Percentiles rank a stretch among this genome's conserved stretches.
Evolutionary conservation across 441 rosid species (phyloP).

Genomic region (Corymbia calophylla): DNA sequence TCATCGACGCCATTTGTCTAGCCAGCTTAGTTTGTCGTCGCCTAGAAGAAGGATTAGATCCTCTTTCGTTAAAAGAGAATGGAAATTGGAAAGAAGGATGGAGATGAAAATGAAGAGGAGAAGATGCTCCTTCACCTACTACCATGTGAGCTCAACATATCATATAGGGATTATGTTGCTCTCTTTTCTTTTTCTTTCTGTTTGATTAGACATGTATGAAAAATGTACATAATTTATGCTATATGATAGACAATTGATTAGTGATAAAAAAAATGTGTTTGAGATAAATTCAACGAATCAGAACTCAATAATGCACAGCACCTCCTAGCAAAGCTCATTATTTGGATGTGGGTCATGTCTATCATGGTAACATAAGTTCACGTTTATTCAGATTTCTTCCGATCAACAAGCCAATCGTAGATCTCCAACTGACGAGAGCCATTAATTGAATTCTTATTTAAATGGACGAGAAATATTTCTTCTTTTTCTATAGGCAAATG

Average conservation of each 20-base stretch:
- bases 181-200: neutral
- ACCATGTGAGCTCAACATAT: neutral
- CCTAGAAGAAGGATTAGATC: no score
- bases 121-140: neutral
- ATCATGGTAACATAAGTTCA: neutral
- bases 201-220: neutral
- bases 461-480: neutral
- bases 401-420: neutral
- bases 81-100: neutral
- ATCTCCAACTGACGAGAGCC: neutral
- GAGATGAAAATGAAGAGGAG: neutral
- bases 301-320: neutral
- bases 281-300: neutral
- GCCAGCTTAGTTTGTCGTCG: neutral
- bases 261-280: neutral
- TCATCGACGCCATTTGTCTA: neutral
- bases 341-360: neutral
- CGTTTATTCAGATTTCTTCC: neutral
- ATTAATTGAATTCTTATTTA: neutral
- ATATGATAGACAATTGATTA: neutral
- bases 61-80: neutral
- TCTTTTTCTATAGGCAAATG: neutral
- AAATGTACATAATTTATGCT: neutral
- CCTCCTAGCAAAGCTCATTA: neutral
- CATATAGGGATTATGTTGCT: neutral